Percentiles rank a stretch among this genome's conserved stretches.
These are phyloP conservation scores for Phytophthora constricta DNA, from an alignment of 352 stramenopile species.

Conservation along the genomic window DNA sequence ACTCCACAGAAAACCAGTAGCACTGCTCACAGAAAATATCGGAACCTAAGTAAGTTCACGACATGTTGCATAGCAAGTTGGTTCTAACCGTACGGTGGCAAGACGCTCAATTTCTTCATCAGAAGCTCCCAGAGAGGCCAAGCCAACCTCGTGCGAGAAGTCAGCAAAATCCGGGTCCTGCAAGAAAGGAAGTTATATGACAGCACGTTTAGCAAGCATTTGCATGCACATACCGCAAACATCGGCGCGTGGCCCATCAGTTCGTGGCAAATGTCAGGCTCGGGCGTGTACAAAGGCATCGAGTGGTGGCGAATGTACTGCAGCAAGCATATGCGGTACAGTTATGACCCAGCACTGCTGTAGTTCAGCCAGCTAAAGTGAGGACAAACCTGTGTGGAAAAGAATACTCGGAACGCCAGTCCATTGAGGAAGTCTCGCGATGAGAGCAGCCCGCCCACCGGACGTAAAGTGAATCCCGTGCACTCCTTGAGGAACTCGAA, in stretches of 20 bases:
- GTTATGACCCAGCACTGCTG: background rate
- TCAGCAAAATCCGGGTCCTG: slow-evolving; percentile 96
- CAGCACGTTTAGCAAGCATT: background rate
- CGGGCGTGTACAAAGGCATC: slow-evolving; percentile 96
- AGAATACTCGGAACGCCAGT: slow-evolving; percentile 98
- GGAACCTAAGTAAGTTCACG: too few species aligned
- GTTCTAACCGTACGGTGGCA: slow-evolving; percentile 75
- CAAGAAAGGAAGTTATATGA: background rate
- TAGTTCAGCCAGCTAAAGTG: background rate
- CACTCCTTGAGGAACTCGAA: slow-evolving; percentile 93
- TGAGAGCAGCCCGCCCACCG: slow-evolving; percentile 95
- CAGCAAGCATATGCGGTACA: background rate
- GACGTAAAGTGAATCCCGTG: slow-evolving; percentile 93
- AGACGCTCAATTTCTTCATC: slow-evolving; percentile 96
- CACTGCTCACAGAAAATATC: slow-evolving; percentile 51
- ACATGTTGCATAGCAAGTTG: background rate
- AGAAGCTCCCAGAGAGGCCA: slow-evolving; percentile 95
- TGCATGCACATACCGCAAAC: slow-evolving; percentile 84
- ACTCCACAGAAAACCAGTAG: slow-evolving; percentile 99
- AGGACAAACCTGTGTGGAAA: slow-evolving; percentile 90
- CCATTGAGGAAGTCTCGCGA: slow-evolving; percentile 98
- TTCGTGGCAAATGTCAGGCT: slow-evolving; percentile 99
- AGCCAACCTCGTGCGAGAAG: slow-evolving; percentile 97
- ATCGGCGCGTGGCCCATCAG: slow-evolving; percentile 96
- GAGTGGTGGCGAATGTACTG: slow-evolving; percentile 96